These are phyloP conservation scores for Neonectria coccinea DNA, from an alignment of 2,329 filamentous ascomycete genomes.

Conservation along the genomic window DNA sequence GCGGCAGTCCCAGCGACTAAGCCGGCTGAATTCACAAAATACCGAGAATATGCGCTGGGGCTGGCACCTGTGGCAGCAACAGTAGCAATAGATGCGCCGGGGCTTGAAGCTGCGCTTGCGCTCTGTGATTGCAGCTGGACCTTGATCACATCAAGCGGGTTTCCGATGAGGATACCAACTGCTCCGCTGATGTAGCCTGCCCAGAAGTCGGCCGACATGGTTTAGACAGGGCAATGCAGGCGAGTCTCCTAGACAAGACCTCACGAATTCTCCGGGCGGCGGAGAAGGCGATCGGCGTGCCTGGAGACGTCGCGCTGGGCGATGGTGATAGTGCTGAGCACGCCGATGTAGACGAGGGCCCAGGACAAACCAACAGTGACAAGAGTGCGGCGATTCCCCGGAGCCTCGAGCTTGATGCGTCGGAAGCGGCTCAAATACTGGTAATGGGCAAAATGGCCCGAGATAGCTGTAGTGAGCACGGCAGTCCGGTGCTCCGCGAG, in stretches of 20 bases:
- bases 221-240: not conserved
- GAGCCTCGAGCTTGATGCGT: conserved; percentile 36
- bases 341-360: conserved; percentile 41
- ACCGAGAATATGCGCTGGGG: conserved; percentile 25
- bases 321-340: conserved; percentile 39
- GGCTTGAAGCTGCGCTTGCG: conserved; percentile 20
- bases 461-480: conserved; percentile 40
- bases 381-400: conserved; percentile 36
- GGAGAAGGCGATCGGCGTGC: conserved; percentile 25
- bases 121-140: conserved; percentile 75
- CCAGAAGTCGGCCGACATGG: conserved; percentile 92
- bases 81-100: conserved; percentile 22
- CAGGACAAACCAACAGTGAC: conserved; percentile 40
- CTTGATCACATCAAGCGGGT: conserved; percentile 78
- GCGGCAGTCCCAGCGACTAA: conserved; percentile 78
- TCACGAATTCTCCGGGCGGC: conserved; percentile 23
- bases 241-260: not conserved
- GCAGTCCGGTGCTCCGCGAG: conserved; percentile 40
- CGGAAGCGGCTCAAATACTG: conserved; percentile 40
- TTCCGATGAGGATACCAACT: conserved; percentile 87
- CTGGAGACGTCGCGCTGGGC: conserved; percentile 39
- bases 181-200: conserved; percentile 91
- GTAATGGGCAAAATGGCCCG: conserved; percentile 44
- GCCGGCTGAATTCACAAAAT: conserved; percentile 48
- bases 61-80: conserved; percentile 16